phyloP scores from a whole-genome alignment of 768 basidiomycete species.

The Sistotremastrum suecicum region DNA sequence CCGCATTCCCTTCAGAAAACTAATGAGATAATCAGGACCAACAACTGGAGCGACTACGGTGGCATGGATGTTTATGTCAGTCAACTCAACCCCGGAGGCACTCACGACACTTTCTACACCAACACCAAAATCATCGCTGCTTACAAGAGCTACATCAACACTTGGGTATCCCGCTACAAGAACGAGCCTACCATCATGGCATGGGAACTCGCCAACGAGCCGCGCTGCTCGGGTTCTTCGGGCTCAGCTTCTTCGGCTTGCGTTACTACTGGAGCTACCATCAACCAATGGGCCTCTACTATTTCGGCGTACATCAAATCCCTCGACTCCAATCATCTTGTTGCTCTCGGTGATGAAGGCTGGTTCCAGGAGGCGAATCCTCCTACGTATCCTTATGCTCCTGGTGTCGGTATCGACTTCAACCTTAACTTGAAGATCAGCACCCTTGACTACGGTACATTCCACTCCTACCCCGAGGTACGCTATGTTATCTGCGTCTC shows the following conservation, averaged over 20 bases:
- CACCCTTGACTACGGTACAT: slow-evolving; percentile 52
- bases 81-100: slow-evolving; percentile 14
- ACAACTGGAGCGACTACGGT: slow-evolving; percentile 14
- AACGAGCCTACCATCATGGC: slow-evolving; percentile 15
- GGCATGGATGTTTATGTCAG: slow-evolving; percentile 26
- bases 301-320: slow-evolving; percentile 14
- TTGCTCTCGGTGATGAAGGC: slow-evolving; percentile 14
- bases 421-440: slow-evolving; percentile 27
- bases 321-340: slow-evolving; percentile 14
- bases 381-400: slow-evolving; percentile 11
- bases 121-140: slow-evolving; percentile 17
- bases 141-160: slow-evolving; percentile 20
- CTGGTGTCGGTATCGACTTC: slow-evolving; percentile 47
- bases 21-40: slow-evolving; percentile 14
- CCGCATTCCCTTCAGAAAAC: neutral
- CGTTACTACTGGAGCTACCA: slow-evolving; percentile 3
- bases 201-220: slow-evolving; percentile 18
- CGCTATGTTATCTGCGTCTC: slow-evolving; percentile 7
- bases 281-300: slow-evolving; percentile 11
- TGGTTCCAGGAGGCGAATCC: slow-evolving; percentile 10
- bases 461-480: slow-evolving; percentile 24
- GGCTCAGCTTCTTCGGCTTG: slow-evolving; percentile 1
- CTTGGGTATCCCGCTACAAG: slow-evolving; percentile 17
- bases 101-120: slow-evolving; percentile 27
- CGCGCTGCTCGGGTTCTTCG: slow-evolving; percentile 10